phyloP scores from a whole-genome alignment of 257 asterid genomes.

The Solanum peruvianum region DNA sequence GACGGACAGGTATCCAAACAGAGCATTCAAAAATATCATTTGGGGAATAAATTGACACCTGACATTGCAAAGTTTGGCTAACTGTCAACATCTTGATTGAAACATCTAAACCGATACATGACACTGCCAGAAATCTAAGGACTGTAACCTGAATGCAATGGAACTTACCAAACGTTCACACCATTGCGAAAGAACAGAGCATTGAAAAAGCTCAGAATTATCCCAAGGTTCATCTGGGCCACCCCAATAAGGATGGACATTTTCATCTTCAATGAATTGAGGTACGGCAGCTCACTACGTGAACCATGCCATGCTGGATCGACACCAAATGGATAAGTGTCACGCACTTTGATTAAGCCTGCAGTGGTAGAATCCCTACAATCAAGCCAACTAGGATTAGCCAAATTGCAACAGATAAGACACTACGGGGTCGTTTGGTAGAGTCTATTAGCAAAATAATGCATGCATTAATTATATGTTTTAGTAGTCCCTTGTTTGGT shows the following conservation, averaged over 20 bases:
- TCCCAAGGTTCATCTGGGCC: slow-evolving; percentile 97
- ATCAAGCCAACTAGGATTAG: neutral
- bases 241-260: slow-evolving; percentile 98
- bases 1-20: slow-evolving; percentile 85
- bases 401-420: slow-evolving; percentile 1
- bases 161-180: slow-evolving; percentile 65
- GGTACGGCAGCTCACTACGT: slow-evolving; percentile 92
- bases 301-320: slow-evolving; percentile 99
- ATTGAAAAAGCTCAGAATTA: slow-evolving; percentile 81
- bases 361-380: slow-evolving; percentile 74
- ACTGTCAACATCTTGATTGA: neutral
- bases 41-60: slow-evolving; percentile 97
- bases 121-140: neutral
- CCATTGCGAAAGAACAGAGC: slow-evolving; percentile 68
- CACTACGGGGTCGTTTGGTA: neutral
- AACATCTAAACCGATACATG: neutral
- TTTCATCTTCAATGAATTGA: slow-evolving; percentile 93
- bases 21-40: slow-evolving; percentile 77
- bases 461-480: too few species aligned
- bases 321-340: slow-evolving; percentile 88
- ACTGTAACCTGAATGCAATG: neutral
- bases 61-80: slow-evolving; percentile 19
- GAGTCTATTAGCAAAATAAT: too few species aligned
- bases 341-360: slow-evolving; percentile 79
- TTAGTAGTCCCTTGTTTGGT: too few species aligned